A percentile compares a stretch with the other conserved stretches of the same genome.
These are phyloP conservation scores for Monocercomonoides exilis DNA, from an alignment of 78 protist genomes.

Conservation along the genomic window DNA sequence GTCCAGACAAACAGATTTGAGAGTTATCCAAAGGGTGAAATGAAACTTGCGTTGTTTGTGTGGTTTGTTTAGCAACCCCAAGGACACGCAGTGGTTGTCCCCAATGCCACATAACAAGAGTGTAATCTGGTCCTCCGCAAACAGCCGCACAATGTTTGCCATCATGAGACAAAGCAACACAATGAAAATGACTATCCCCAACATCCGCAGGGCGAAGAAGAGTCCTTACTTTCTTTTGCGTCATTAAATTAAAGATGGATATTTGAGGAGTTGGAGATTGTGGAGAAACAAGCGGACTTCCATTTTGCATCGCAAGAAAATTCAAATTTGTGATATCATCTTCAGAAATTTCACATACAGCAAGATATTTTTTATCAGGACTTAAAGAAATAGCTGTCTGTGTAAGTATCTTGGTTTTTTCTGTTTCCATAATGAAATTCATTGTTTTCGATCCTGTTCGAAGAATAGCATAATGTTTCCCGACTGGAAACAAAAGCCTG, in stretches of 20 bases:
- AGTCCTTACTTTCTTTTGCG: not conserved
- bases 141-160: not conserved
- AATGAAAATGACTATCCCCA: not conserved
- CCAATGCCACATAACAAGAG: not conserved
- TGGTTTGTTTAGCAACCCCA: not conserved
- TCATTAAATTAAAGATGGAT: not conserved
- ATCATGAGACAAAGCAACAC: not conserved
- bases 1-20: not conserved
- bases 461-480: not conserved
- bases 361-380: not conserved
- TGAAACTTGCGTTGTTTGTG: not conserved
- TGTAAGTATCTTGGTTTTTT: not conserved
- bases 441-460: not conserved
- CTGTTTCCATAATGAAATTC: not conserved
- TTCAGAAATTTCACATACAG: not conserved
- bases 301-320: not conserved
- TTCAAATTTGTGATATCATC: not conserved
- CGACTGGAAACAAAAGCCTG: not conserved
- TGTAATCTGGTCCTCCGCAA: not conserved
- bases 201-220: not conserved
- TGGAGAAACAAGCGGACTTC: not conserved
- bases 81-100: not conserved
- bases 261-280: not conserved
- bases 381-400: constrained; percentile 4
- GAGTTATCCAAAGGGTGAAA: not conserved